phyloP scores from a whole-genome alignment of 2,329 filamentous ascomycete species.

The Alternaria dauci region DNA sequence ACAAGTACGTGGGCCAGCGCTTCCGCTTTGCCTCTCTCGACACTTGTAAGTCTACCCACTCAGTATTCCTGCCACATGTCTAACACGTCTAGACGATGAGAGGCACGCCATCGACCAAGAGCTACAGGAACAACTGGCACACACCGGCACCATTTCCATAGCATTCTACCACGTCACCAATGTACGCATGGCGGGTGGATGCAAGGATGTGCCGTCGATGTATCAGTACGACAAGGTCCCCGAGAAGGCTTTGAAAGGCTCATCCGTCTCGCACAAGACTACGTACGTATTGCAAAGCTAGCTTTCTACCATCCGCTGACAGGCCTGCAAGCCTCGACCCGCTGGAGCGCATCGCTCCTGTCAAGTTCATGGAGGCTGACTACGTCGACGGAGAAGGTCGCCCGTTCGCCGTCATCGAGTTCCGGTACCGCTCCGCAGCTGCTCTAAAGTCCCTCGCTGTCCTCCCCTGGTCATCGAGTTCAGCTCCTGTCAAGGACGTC shows the following conservation, averaged over 20 bases:
- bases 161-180: conserved; percentile 6
- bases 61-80: not conserved
- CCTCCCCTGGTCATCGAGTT: conserved; percentile 32
- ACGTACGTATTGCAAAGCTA: not conserved
- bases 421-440: conserved; percentile 28
- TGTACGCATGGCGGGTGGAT: not conserved
- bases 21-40: conserved; percentile 11
- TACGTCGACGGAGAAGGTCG: conserved; percentile 2
- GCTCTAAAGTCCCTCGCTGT: conserved; percentile 39
- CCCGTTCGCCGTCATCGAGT: conserved; percentile 24
- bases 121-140: conserved; percentile 1
- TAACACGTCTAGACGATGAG: not conserved
- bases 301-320: not conserved
- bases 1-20: conserved; percentile 2
- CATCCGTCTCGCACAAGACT: conserved; percentile 10
- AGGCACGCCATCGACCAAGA: not conserved
- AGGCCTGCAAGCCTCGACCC: conserved; percentile 1
- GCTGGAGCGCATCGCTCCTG: conserved; percentile 3
- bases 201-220: conserved; percentile 7
- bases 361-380: conserved; percentile 6
- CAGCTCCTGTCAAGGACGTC: conserved; percentile 13
- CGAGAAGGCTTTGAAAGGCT: conserved; percentile 17
- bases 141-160: conserved; percentile 6
- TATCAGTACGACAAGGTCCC: conserved; percentile 4
- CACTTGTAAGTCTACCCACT: conserved; percentile 4